Evolutionary conservation across 2,329 filamentous ascomycete genomes (phyloP), one percentile per base, ranked within the genome.

Genomic region (Rugonectria rugulosa): DNA sequence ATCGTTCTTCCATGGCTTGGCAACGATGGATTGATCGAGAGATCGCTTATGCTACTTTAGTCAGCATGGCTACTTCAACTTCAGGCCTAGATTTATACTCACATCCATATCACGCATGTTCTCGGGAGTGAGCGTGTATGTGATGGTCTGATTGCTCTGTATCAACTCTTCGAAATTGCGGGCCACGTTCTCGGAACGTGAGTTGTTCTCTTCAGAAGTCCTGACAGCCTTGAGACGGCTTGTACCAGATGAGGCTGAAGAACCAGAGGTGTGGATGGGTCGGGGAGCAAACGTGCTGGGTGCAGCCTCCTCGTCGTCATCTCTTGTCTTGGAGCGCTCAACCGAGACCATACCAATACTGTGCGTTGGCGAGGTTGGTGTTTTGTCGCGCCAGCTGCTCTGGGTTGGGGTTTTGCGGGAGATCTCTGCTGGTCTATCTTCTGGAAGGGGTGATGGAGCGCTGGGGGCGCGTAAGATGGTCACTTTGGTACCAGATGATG

Each of bases 101-200:
- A 90, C 88, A 72, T 91, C 87, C 65, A 90, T 87, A 61, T 90
- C 84, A 57, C 89, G 87, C 83, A 94, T 91, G 63, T 82, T 90
- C 68, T 90, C 87, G 0, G 91, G 90, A 0, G 91, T 95, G 23
- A 94, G 79, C 2, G 91, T 94, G 70, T 89, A 94, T 65, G 91
- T 90, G 37, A 94, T 87, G 2, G 91, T 94, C 69, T 92, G 86
- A 64, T 92, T 88, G 71, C 90, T 92, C 53, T 90, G 86, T 59
- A 95, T 93, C 45, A 94, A 79, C 64, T 92, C 83, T 68, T 95
- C 91, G 66, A 95, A 88, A 64, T 89, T 86, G 41, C 83, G 85
- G 9, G 85, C 83, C 43, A 88, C 84, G 54, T 88, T 84, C 40
- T 85, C 83, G 6, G 78, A 74, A 6, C 75, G 77, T 15, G 73